A percentile compares a stretch with the other conserved stretches of the same genome.
Conservation (phyloP, 495 filamentous ascomycete species). For the Aspergillus cristatus region DNA sequence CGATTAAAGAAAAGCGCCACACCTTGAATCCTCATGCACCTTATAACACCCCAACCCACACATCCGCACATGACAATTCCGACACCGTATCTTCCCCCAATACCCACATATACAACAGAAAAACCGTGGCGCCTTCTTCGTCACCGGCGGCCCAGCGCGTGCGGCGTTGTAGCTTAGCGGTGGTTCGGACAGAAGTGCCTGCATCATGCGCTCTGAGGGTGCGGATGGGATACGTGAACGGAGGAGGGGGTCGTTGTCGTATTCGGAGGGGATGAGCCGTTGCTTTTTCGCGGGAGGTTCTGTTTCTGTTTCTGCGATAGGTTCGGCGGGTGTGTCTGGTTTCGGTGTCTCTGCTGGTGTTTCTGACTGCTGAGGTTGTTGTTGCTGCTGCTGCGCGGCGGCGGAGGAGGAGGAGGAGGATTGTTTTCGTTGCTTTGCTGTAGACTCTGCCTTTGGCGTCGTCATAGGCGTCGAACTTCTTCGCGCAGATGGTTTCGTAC, state of each 20-base stretch:
- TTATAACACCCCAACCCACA: slow-evolving; percentile 78
- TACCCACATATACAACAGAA: slow-evolving; percentile 92
- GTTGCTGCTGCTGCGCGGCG: slow-evolving; percentile 4
- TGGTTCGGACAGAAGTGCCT: slow-evolving; percentile 56
- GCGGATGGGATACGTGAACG: slow-evolving; percentile 51
- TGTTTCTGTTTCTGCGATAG: background rate
- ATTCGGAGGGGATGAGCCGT: slow-evolving; percentile 25
- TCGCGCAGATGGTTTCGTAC: slow-evolving; percentile 16
- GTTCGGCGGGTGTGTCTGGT: background rate
- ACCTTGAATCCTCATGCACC: slow-evolving; percentile 70
- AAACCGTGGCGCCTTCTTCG: slow-evolving; percentile 47
- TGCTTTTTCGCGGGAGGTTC: slow-evolving; percentile 17
- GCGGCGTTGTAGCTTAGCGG: slow-evolving; percentile 75
- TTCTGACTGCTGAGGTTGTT: background rate
- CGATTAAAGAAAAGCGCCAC: slow-evolving; percentile 52
- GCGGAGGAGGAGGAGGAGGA: no score
- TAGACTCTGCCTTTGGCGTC: slow-evolving; percentile 13
- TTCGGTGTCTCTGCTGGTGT: slow-evolving; percentile 6
- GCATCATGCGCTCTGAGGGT: slow-evolving; percentile 59
- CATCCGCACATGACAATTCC: slow-evolving; percentile 70
- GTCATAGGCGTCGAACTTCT: slow-evolving; percentile 30
- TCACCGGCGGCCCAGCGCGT: slow-evolving; percentile 46
- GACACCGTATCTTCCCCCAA: slow-evolving; percentile 80
- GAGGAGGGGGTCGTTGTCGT: slow-evolving; percentile 56
- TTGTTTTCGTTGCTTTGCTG: slow-evolving; percentile 8